Evolutionary conservation across 805 yeast species (phyloP).

Genomic region (Spathaspora arborariae): DNA sequence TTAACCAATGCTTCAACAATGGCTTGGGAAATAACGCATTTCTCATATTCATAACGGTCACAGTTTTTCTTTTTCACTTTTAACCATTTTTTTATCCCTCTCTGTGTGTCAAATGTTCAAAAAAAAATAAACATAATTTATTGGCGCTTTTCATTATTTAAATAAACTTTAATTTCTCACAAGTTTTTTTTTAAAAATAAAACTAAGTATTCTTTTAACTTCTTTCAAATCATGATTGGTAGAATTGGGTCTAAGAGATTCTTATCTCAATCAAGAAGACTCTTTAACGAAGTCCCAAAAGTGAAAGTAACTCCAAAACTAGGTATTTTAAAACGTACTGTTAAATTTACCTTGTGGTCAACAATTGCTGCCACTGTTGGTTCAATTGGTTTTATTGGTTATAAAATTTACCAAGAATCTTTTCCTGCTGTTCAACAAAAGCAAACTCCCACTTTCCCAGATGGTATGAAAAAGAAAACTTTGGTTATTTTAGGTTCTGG

Average conservation of each 20-base stretch:
- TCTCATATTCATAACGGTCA: background rate
- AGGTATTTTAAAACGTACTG: constrained; percentile 33
- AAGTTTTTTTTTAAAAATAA: background rate
- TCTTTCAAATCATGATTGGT: constrained; percentile 8
- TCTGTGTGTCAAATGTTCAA: background rate
- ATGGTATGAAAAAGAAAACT: constrained; percentile 65
- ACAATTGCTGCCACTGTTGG: constrained; percentile 51
- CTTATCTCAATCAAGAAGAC: constrained; percentile 9
- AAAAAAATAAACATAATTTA: background rate
- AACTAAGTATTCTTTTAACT: background rate
- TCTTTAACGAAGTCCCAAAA: constrained; percentile 7
- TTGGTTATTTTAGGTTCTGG: constrained; percentile 84
- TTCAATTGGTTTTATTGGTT: constrained; percentile 47
- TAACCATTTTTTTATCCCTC: background rate
- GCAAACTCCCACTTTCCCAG: constrained; percentile 52
- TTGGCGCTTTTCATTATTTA: background rate
- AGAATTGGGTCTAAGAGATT: constrained; percentile 11
- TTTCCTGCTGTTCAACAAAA: constrained; percentile 58
- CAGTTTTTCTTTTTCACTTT: background rate
- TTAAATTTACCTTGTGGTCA: constrained; percentile 47
- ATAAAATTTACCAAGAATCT: constrained; percentile 58
- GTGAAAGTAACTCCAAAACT: constrained; percentile 13
- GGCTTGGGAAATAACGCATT: background rate
- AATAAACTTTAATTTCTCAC: background rate
- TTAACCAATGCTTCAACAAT: background rate